Evolutionary conservation across 2,329 filamentous ascomycete genomes (phyloP), one percentile per base, ranked within the genome.

Genomic region (Ceratocystis destructans): DNA sequence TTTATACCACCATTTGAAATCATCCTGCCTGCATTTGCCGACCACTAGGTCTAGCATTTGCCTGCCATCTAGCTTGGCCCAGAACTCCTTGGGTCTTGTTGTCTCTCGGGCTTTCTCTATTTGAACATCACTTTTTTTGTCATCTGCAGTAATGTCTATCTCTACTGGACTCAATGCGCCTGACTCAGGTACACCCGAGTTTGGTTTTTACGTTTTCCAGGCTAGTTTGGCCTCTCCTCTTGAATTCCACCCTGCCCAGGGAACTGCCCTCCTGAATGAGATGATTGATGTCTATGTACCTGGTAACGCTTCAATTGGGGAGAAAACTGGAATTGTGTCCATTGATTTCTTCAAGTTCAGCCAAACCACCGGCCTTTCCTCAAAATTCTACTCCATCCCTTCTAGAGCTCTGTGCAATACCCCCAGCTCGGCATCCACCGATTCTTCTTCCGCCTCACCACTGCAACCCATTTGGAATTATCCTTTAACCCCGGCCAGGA

Each of bases 241-340:
- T 66, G 77, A 90, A 75, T 85, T 90, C 80, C 75, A 85, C 73
- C 81, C 89, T 77, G 76, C 86, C 71, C 77, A 90, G 75, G 77
- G 86, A 72, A 78, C 81, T 68, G 71, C 82, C 75, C 80, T 89
- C 73, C 79, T 87, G 64, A 83, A 86, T 71, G 76, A 80, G 64
- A 75, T 87, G 72, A 79, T 87, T 71, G 76, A 83, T 73, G 77
- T 79, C 69, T 85, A 84, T 73, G 73, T 86, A 62, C 75, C 80
- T 61, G 82, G 83, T 62, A 72, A 79, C 62, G 77, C 76, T 63
- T 76, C 80, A 31, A 79, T 83, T 71, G 76, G 79, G 71, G 82
- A 85, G 71, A 86, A 86, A 79, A 79, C 83, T 37, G 79, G 82
- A 63, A 74, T 77, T 61, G 76, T 86, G 66, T 79, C 83, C 57